phyloP scores from a whole-genome alignment of 768 basidiomycete genomes.

The Suillus weaverae region DNA sequence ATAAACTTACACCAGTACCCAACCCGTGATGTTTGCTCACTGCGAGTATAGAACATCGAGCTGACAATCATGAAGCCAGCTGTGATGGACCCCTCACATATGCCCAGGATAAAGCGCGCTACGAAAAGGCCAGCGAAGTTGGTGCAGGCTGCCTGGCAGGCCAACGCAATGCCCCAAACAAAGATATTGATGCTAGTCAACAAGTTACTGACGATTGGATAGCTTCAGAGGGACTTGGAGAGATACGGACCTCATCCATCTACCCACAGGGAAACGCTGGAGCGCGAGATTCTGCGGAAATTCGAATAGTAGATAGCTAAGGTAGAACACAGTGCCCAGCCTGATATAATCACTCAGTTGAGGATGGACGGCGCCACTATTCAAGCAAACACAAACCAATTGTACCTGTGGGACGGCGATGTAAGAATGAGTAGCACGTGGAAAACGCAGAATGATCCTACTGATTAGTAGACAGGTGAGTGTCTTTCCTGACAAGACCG shows the following conservation, averaged over 20 bases:
- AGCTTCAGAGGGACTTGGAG: neutral
- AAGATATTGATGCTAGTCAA: slow-evolving; percentile 58
- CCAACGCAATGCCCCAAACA: slow-evolving; percentile 62
- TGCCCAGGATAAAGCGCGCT: slow-evolving; percentile 64
- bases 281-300: slow-evolving; percentile 74
- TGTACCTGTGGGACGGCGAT: slow-evolving; percentile 45
- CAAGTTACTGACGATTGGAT: neutral
- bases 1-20: slow-evolving; percentile 72
- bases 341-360: slow-evolving; percentile 30
- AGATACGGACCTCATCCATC: slow-evolving; percentile 69
- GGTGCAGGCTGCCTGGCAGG: slow-evolving; percentile 67
- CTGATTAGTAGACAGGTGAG: slow-evolving; percentile 67
- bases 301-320: slow-evolving; percentile 69
- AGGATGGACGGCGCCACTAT: neutral
- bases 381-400: slow-evolving; percentile 47
- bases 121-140: slow-evolving; percentile 65
- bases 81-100: slow-evolving; percentile 72
- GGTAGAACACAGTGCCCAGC: slow-evolving; percentile 76
- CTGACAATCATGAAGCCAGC: slow-evolving; percentile 78
- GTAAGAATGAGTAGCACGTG: neutral
- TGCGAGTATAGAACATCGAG: slow-evolving; percentile 77
- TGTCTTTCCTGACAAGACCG: slow-evolving; percentile 44
- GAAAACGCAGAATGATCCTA: slow-evolving; percentile 29
- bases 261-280: slow-evolving; percentile 73
- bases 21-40: slow-evolving; percentile 65